Conservation (phyloP, 2,329 filamentous ascomycete species). For the Pseudogymnoascus sp. region DNA sequence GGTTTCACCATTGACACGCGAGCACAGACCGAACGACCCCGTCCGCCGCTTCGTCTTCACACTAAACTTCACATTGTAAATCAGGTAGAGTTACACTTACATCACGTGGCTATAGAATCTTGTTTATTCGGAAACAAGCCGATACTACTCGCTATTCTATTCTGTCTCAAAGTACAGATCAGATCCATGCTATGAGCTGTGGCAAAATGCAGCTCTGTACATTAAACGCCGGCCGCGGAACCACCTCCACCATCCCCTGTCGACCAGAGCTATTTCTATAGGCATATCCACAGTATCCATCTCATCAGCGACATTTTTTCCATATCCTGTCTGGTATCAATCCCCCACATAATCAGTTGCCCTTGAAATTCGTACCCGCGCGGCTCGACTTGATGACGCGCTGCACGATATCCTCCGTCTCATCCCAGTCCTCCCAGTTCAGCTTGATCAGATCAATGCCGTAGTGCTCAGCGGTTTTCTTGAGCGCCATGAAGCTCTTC, state of each 20-base stretch:
- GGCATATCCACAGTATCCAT: constrained; percentile 1
- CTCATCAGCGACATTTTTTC: neutral
- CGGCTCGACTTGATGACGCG: constrained; percentile 67
- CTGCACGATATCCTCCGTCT: constrained; percentile 76
- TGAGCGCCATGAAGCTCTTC: constrained; percentile 70
- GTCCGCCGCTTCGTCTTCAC: neutral
- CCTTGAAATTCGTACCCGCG: constrained; percentile 43
- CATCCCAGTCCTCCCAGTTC: constrained; percentile 83
- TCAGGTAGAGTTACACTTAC: neutral
- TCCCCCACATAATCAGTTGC: neutral
- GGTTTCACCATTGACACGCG: constrained; percentile 2
- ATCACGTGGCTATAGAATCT: neutral
- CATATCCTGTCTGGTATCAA: constrained; percentile 5
- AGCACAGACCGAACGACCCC: neutral
- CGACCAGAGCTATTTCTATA: neutral
- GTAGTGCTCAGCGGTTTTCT: constrained; percentile 73
- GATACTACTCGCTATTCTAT: neutral
- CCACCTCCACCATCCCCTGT: neutral
- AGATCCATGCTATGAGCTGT: constrained; percentile 2
- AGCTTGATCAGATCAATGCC: constrained; percentile 73
- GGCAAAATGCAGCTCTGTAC: neutral
- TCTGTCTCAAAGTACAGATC: constrained; percentile 7
- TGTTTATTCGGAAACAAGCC: neutral
- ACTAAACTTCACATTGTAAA: neutral
- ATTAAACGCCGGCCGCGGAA: neutral